Evolutionary conservation across 2,329 filamentous ascomycete genomes (phyloP), one percentile per base, ranked within the genome.

Genomic region (Fusarium buxicola): DNA sequence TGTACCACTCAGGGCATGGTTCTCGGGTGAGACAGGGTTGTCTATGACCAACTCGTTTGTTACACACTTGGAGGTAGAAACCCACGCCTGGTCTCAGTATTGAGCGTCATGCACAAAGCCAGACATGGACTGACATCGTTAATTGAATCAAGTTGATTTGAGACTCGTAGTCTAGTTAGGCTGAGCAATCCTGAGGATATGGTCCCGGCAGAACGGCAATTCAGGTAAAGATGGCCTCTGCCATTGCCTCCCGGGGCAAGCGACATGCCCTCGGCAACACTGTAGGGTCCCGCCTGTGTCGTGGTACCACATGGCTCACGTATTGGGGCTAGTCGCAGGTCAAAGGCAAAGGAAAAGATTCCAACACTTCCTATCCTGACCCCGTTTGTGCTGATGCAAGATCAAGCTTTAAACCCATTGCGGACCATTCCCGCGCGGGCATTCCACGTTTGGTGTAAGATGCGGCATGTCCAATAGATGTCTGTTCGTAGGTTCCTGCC

Each of bases 1-100:
- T 69, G 78, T 79, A 73, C 60, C 56, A 77, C 69, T 30, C 38
- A 45, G 46, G 31, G 49, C 41, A 59, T 61, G 52, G 43, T 35
- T 48, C 32, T 36, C 38, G 39, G 47, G 58, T 66, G 24, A 56
- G 49, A 67, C 65, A 62, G 31, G 43, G 46, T 61, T 61, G 41
- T 60, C 55, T 55, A 58, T 61, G 62, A 40, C 54, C 57, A 48
- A 55, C 43, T 52, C 35, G 50, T 41, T 41, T 38, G 65, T 68
- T 35, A 55, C 47, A 54, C 54, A 39, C 16, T 15, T 15, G 48
- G n/a, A 53, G 27, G 43, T 27, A 48, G 35, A 53, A 34, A 32
- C 49, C 15, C 3, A 41, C 32, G 8, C 39, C n/a, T 46, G 24
- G 35, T 28, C 7, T 34, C 8, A 25, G 34, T 9, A 12, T 27